These are phyloP conservation scores for Mycena filopes DNA, from an alignment of 768 basidiomycete genomes.

Conservation along the genomic window DNA sequence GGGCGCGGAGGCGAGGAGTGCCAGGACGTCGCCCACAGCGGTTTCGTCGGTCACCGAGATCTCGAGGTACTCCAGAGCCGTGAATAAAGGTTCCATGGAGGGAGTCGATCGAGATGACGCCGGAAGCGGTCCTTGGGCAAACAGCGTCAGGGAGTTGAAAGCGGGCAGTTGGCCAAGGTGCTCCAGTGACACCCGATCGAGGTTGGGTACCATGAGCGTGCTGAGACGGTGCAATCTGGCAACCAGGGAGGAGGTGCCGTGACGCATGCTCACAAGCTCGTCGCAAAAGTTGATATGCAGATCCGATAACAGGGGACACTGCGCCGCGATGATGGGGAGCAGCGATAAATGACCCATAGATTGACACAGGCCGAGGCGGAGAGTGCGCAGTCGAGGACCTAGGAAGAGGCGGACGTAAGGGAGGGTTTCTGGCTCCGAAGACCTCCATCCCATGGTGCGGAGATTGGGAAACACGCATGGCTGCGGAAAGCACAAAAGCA, in stretches of 20 bases:
- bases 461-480: slow-evolving; percentile 1
- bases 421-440: not conserved
- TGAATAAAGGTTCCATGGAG: not conserved
- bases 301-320: not conserved
- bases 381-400: not conserved
- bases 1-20: not conserved
- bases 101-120: not conserved
- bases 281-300: not conserved
- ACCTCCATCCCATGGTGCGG: not conserved
- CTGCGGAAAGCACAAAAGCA: not conserved
- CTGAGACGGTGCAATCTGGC: not conserved
- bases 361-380: not conserved
- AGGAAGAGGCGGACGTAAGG: slow-evolving; percentile 4
- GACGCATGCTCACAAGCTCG: not conserved
- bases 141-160: not conserved
- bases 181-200: not conserved
- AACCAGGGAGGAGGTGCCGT: not conserved
- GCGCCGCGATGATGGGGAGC: not conserved
- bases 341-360: not conserved
- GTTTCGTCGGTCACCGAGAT: not conserved
- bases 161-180: not conserved
- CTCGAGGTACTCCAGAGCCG: not conserved
- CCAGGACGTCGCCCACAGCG: not conserved
- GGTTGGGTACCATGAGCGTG: not conserved
- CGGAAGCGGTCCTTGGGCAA: not conserved